Conservation (phyloP, 257 asterid species). For the Solanum bulbocastanum region DNA sequence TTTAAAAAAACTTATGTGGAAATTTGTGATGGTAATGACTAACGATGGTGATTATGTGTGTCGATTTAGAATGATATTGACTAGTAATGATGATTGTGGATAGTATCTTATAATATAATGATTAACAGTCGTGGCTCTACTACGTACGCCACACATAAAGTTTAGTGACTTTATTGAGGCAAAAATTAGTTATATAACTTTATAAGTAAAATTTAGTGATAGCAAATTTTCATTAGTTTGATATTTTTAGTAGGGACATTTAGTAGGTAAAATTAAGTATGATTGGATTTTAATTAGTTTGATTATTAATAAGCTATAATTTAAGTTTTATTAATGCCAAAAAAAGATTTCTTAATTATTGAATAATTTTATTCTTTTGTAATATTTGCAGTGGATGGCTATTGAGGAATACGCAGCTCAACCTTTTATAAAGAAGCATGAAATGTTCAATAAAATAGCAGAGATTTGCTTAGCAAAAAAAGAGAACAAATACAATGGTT, state of each 20-base stretch:
- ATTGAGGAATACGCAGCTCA: constrained; percentile 65
- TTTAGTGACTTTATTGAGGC: too few species aligned
- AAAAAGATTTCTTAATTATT: not conserved
- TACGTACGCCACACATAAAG: not conserved
- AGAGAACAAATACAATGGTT: constrained; percentile 47
- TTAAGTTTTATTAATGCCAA: not conserved
- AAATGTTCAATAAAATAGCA: constrained; percentile 32
- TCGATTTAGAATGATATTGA: not conserved
- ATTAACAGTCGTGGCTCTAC: too few species aligned
- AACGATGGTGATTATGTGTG: not conserved
- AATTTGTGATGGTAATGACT: not conserved
- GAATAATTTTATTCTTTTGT: not conserved
- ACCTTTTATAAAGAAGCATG: constrained; percentile 49
- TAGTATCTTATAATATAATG: not conserved
- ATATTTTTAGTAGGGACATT: not conserved
- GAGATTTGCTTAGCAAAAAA: constrained; percentile 51
- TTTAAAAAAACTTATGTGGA: not conserved
- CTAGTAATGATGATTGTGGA: not conserved
- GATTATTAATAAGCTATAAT: not conserved
- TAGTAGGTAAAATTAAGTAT: not conserved
- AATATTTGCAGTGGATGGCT: constrained; percentile 68
- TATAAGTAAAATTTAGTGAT: not conserved
- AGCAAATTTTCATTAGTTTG: not conserved
- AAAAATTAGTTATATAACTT: not conserved
- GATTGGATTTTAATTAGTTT: not conserved